Percentiles rank a stretch among this genome's conserved stretches.
These are phyloP conservation scores for Chaetothyriales sp. DNA, from an alignment of 2,329 filamentous ascomycete species.

Conservation along the genomic window DNA sequence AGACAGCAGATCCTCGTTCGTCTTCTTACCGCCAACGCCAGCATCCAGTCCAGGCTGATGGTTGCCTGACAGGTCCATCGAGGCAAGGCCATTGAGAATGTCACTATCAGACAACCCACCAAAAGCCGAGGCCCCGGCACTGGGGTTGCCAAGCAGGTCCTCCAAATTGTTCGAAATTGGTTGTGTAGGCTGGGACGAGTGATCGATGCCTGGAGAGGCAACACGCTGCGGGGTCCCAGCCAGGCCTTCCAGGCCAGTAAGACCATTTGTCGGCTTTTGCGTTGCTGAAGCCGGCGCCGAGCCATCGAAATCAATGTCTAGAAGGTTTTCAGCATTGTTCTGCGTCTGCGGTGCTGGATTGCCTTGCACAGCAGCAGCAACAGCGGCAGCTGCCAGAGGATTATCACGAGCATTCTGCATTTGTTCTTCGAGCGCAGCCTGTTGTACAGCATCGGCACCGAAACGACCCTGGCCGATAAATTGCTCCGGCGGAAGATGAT, in stretches of 20 bases:
- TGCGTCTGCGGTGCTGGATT: constrained; percentile 30
- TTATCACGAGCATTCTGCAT: constrained; percentile 84
- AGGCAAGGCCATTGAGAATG: constrained; percentile 71
- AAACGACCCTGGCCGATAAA: constrained; percentile 92
- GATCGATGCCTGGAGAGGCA: constrained; percentile 23
- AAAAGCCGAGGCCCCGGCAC: constrained; percentile 21
- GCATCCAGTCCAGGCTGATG: constrained; percentile 41
- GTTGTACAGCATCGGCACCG: constrained; percentile 85
- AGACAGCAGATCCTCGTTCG: constrained; percentile 47
- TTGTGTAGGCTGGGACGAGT: constrained; percentile 11
- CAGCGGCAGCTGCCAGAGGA: constrained; percentile 74
- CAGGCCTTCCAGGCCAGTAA: constrained; percentile 46
- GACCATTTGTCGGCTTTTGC: constrained; percentile 42
- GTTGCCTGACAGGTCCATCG: constrained; percentile 58
- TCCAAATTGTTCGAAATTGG: constrained; percentile 46
- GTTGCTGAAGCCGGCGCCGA: constrained; percentile 78
- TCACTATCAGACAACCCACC: constrained; percentile 28
- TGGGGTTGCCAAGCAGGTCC: constrained; percentile 54
- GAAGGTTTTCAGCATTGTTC: constrained; percentile 78
- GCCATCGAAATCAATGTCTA: constrained; percentile 94
- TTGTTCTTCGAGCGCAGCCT: constrained; percentile 91
- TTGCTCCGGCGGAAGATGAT: constrained; percentile 96
- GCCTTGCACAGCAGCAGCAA: constrained; percentile 46
- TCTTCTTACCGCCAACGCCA: constrained; percentile 35
- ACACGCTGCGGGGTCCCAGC: constrained; percentile 39